These are phyloP conservation scores for Capronia americana DNA, from an alignment of 2,329 filamentous ascomycete species.

Conservation along the genomic window DNA sequence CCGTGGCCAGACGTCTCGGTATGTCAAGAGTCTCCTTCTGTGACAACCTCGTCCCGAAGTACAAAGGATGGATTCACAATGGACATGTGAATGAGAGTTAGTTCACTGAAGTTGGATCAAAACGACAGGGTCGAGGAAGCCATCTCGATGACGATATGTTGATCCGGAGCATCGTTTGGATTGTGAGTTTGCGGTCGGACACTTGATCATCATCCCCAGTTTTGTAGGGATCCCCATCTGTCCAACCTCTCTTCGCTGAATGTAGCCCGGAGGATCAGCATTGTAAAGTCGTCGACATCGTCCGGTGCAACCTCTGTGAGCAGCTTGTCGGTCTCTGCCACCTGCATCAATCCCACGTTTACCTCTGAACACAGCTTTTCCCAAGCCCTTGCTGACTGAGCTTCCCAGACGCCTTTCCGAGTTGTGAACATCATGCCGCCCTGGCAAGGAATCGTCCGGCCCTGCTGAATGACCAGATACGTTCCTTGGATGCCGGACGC, in stretches of 20 bases:
- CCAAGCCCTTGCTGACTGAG: slow-evolving; percentile 30
- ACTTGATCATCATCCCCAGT: neutral
- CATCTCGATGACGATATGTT: neutral
- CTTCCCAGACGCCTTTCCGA: slow-evolving; percentile 38
- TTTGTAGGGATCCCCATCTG: neutral
- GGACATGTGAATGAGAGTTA: neutral
- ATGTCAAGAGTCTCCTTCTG: neutral
- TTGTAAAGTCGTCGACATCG: slow-evolving; percentile 8
- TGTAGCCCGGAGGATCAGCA: neutral
- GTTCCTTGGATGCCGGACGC: slow-evolving; percentile 21
- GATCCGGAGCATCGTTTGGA: neutral
- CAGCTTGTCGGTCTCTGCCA: neutral
- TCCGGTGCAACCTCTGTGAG: neutral
- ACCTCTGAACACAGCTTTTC: slow-evolving; percentile 16
- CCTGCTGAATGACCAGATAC: slow-evolving; percentile 32
- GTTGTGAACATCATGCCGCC: slow-evolving; percentile 39
- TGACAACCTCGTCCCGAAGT: neutral
- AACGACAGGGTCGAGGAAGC: neutral
- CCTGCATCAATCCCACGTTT: slow-evolving; percentile 1
- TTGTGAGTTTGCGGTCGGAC: neutral
- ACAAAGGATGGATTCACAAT: neutral
- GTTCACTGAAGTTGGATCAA: neutral
- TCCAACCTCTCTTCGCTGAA: neutral
- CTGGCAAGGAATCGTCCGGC: slow-evolving; percentile 28
- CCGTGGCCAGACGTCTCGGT: neutral